Evolutionary conservation across 164 flowering plant genomes (phyloP), one percentile per base, ranked within the genome.

Genomic region (Warburgia ugandensis): DNA sequence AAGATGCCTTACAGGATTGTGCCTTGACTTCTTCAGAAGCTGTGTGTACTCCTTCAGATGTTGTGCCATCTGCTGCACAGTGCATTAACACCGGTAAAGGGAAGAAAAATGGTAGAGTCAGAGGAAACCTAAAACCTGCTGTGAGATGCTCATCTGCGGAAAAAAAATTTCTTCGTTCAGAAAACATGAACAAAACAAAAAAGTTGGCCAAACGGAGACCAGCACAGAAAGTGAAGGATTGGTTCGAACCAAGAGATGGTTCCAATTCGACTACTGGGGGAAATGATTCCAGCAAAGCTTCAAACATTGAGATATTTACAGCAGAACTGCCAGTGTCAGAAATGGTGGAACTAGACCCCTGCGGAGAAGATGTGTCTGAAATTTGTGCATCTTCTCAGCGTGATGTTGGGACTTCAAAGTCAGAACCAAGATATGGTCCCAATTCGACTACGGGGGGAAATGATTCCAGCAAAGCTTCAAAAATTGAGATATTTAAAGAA

Each of bases 41-140:
- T 42, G 52, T 49, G 54, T 54, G 36, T 59, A 51, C 57, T 33
- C 48, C 57, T 44, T 64, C 52, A 31, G 65, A 55, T 61, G 66
- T 52, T 35, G 42, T 43, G 28, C 49, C 62, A 33, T 48, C 63
- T 17, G 60, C 31, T 56, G 30, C 56, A 26, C 56, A 52, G n/a
- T 37, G 4, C 21, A 35, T 29, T 36, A 39, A 59, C 47, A 35
- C 48, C 25, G 73, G 54, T 56, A 69, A 58, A 58, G 72, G 71
- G 33, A 77, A 57, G 54, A 70, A 65, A 68, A 67, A 58, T 48
- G 59, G 57, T 29, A 69, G 62, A 27, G 35, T 33, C n/a, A 61
- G 48, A 35, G 54, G 45, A 54, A 9, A 20, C 23, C 11, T 31
- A 35, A 29, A 12, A 32, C 13, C 21, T 45, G 43, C 22, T 33